phyloP scores from a whole-genome alignment of 177 flowering plant genomes.

The Tripterygium wilfordii region DNA sequence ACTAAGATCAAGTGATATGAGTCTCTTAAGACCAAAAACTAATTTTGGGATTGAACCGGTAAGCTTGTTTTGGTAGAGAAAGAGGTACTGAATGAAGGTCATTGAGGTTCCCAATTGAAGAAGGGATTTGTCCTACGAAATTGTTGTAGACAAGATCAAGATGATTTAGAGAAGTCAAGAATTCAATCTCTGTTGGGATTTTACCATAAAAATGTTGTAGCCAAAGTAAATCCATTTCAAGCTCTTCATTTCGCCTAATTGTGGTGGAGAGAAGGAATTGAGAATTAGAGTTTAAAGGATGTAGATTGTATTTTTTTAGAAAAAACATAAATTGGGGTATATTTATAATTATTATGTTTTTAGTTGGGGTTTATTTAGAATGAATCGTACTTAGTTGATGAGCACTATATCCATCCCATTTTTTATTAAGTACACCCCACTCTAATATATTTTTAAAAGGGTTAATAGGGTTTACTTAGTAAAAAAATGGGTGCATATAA shows the following conservation, averaged over 20 bases:
- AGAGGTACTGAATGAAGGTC: conserved; percentile 57
- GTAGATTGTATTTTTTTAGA: too few relatives aligned
- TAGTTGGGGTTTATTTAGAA: too few relatives aligned
- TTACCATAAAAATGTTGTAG: conserved; percentile 68
- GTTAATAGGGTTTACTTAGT: too few relatives aligned
- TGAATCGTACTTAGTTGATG: too few relatives aligned
- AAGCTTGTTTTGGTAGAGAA: conserved; percentile 66
- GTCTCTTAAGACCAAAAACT: conserved; percentile 36
- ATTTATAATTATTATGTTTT: too few relatives aligned
- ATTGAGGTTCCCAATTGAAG: conserved; percentile 58
- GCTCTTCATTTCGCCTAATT: conserved; percentile 43
- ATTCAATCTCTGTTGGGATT: conserved; percentile 62
- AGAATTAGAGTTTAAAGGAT: too few relatives aligned
- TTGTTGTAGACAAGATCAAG: conserved; percentile 82
- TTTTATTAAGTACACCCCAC: too few relatives aligned
- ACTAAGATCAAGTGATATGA: conserved; percentile 72
- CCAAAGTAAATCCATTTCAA: conserved; percentile 78
- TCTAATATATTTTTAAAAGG: too few relatives aligned
- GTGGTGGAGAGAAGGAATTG: too few relatives aligned
- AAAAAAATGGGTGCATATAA: too few relatives aligned
- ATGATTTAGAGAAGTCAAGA: conserved; percentile 45
- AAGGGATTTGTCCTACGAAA: conserved; percentile 67
- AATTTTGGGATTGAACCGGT: conserved; percentile 54
- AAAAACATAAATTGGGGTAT: too few relatives aligned
- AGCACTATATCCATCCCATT: too few relatives aligned